phyloP scores from a whole-genome alignment of 1,284 basidiomycete genomes.

The Naganishia liquefaciens region DNA sequence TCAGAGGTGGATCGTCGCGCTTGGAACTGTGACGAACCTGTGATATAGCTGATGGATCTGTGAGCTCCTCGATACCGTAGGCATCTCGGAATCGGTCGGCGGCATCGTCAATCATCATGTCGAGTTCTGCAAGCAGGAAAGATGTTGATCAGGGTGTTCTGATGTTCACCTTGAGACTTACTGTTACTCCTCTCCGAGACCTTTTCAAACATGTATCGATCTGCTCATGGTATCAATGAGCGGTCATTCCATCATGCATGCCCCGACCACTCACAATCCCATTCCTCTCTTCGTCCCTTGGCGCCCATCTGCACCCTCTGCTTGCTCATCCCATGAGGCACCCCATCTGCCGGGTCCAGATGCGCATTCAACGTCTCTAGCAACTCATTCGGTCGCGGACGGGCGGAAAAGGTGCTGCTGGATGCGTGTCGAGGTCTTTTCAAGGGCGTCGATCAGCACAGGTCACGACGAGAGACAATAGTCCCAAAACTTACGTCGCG shows the following conservation, averaged over 20 bases:
- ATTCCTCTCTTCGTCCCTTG: constrained; percentile 31
- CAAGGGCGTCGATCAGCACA: not conserved
- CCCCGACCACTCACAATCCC: constrained; percentile 31
- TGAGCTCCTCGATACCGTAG: constrained; percentile 70
- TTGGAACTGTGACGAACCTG: constrained; percentile 59
- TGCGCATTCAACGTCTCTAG: constrained; percentile 53
- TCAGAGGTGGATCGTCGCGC: not conserved
- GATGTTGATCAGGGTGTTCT: not conserved
- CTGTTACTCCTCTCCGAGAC: constrained; percentile 76
- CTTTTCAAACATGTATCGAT: constrained; percentile 93
- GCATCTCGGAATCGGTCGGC: constrained; percentile 68
- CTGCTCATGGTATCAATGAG: constrained; percentile 51
- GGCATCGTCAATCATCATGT: constrained; percentile 80
- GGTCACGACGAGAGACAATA: not conserved
- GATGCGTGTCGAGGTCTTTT: not conserved
- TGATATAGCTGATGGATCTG: constrained; percentile 72
- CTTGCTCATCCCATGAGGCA: constrained; percentile 23
- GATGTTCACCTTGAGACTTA: constrained; percentile 46
- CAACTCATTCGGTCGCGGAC: constrained; percentile 19
- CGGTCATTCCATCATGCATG: not conserved
- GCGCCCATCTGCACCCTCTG: constrained; percentile 31
- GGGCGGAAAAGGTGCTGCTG: constrained; percentile 7
- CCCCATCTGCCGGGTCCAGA: constrained; percentile 34
- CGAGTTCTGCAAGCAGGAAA: constrained; percentile 61
- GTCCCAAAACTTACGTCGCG: constrained; percentile 20